phyloP scores from a whole-genome alignment of 2,329 filamentous ascomycete species.

The Leptoxyphium fumago region DNA sequence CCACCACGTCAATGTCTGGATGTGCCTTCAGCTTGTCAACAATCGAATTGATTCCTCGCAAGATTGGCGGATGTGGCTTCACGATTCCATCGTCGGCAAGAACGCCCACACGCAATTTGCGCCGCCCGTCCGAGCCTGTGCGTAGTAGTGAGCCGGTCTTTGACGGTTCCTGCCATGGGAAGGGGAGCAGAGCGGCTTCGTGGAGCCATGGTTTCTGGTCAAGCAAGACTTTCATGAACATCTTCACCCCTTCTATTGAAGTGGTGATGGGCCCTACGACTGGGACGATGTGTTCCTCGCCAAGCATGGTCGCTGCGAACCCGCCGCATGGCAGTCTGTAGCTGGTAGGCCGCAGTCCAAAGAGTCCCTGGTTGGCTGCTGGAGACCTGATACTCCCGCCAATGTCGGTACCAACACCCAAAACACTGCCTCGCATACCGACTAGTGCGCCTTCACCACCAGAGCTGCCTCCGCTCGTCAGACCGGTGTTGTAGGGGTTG shows the following conservation, averaged over 20 bases:
- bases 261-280: slow-evolving; percentile 42
- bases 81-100: slow-evolving; percentile 52
- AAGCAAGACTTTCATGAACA: slow-evolving; percentile 41
- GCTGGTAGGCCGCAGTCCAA: slow-evolving; percentile 29
- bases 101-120: slow-evolving; percentile 42
- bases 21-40: slow-evolving; percentile 28
- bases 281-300: slow-evolving; percentile 31
- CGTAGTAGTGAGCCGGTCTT: slow-evolving; percentile 7
- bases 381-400: slow-evolving; percentile 35
- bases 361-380: slow-evolving; percentile 33
- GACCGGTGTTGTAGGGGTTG: slow-evolving; percentile 38
- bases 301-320: slow-evolving; percentile 28
- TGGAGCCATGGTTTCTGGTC: slow-evolving; percentile 39
- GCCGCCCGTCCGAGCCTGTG: slow-evolving; percentile 8
- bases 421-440: slow-evolving; percentile 35
- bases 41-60: slow-evolving; percentile 37
- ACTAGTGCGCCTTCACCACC: slow-evolving; percentile 44
- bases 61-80: slow-evolving; percentile 49
- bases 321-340: slow-evolving; percentile 30
- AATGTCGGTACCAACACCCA: slow-evolving; percentile 42
- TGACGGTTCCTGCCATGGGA: slow-evolving; percentile 34
- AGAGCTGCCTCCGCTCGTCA: slow-evolving; percentile 39
- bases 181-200: slow-evolving; percentile 44
- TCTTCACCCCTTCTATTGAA: slow-evolving; percentile 35
- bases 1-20: slow-evolving; percentile 38